Conservation (phyloP, 495 filamentous ascomycete genomes). For the Letharia lupina region DNA sequence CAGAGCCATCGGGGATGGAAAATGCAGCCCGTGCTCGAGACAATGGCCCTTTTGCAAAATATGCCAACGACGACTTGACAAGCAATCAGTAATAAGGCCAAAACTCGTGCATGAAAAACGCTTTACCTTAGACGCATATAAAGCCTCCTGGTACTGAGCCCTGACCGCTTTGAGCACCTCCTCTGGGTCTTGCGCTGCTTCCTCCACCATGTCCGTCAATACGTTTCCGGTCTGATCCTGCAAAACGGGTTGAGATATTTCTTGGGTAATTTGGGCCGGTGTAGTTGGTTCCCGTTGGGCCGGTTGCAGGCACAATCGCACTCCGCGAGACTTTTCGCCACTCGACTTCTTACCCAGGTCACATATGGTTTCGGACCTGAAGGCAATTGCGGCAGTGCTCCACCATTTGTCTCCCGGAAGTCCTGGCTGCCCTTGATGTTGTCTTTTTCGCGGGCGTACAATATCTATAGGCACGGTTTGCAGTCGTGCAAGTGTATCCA, state of each 20-base stretch:
- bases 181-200: constrained; percentile 45
- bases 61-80: constrained; percentile 73
- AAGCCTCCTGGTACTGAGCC: constrained; percentile 71
- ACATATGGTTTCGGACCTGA: neutral
- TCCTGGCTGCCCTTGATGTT: neutral
- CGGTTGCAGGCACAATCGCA: constrained; percentile 10
- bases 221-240: constrained; percentile 15
- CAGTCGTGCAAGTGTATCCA: constrained; percentile 32
- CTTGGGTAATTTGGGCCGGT: constrained; percentile 19
- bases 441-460: neutral
- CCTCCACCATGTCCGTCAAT: constrained; percentile 11
- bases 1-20: constrained; percentile 37
- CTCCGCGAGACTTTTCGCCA: neutral
- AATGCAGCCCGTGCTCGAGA: constrained; percentile 78
- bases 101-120: neutral
- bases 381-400: constrained; percentile 26
- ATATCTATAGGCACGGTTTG: neutral
- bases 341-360: no score
- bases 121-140: constrained; percentile 81
- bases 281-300: constrained; percentile 13
- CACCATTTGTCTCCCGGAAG: constrained; percentile 34
- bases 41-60: constrained; percentile 93
- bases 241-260: neutral
- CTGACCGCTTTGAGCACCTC: constrained; percentile 60
- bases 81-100: constrained; percentile 1